Evolutionary conservation across 371 early-diverging fungal genomes (phyloP).

Genomic region (Capillidium rhysosporum): DNA sequence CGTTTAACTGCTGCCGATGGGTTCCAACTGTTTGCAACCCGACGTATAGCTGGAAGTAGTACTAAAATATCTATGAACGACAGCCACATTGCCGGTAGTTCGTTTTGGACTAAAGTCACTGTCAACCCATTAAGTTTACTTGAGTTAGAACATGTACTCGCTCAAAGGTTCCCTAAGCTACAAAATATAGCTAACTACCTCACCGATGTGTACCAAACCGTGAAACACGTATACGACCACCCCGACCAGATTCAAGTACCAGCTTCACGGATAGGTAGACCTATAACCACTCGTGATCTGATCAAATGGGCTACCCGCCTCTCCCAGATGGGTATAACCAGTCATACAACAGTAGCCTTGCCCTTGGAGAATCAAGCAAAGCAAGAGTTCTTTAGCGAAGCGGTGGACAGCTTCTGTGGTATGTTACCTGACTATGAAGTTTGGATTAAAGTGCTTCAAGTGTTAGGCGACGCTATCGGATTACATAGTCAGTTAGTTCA

Average conservation of each 20-base stretch:
- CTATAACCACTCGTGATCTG: constrained; percentile 42
- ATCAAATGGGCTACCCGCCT: constrained; percentile 76
- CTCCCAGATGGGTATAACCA: constrained; percentile 15
- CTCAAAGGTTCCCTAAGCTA: constrained; percentile 31
- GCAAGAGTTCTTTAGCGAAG: constrained; percentile 56
- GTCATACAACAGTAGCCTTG: constrained; percentile 12
- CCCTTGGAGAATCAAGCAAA: constrained; percentile 21
- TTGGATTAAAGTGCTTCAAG: constrained; percentile 34
- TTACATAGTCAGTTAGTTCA: constrained; percentile 46
- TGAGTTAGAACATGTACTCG: constrained; percentile 44
- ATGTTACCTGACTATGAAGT: constrained; percentile 51
- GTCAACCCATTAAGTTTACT: constrained; percentile 35
- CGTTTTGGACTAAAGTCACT: constrained; percentile 61
- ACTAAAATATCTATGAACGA: constrained; percentile 16
- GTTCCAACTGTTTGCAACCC: constrained; percentile 95
- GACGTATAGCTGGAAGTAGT: constrained; percentile 22
- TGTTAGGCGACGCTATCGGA: constrained; percentile 50
- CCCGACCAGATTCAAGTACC: constrained; percentile 23
- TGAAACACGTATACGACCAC: constrained; percentile 31
- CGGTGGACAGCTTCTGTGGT: constrained; percentile 68
- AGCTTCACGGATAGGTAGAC: constrained; percentile 30
- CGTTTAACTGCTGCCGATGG: constrained; percentile 71
- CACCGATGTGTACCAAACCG: constrained; percentile 34
- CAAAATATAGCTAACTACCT: constrained; percentile 22
- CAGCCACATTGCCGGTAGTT: constrained; percentile 34